Base-by-base conservation (phyloP, 352 stramenopile genomes). In the Globisporangium abappressorium region DNA sequence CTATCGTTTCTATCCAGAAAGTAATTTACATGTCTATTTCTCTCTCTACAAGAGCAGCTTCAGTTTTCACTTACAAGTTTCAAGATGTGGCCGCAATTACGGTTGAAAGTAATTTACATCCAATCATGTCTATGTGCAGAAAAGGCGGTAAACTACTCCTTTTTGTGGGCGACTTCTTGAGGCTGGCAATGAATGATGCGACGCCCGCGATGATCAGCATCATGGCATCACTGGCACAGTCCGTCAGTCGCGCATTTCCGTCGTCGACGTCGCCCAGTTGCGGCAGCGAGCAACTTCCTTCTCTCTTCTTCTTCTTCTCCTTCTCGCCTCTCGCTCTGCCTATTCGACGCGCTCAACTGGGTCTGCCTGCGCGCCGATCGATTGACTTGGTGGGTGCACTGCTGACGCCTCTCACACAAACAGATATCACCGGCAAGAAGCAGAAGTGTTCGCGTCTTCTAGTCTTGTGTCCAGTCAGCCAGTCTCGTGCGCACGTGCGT, bases 1-100 rank as follows among this genome's bases (percentile, higher is more conserved):
- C 56, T 61, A 61, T 24, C 56, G 9, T 62, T 46, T 62, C 56
- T 62, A 62, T 30, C 56, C 9, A 38, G 30, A 26, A 34, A 14
- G 60, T 65, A 36, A 65, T 57, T 57, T 65, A 65, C 12, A 18
- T 49, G 36, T 62, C 30, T 30, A 7, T n/a, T n/a, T 43, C 34
- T 43, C 28, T 62, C 57, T 62, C n/a, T 62, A 30, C 26, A 38
- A 41, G 30, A 38, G 38, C 30, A 38, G 5, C 4, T 49, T 18
- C 5, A 49, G 15, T 22, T 15, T 49, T 7, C 5, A 41, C 43
- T 22, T 22, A 22, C 43, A 18, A 49, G 22, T 9, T n/a, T 1
- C 18, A 49, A 9, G 3, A 8, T 47, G 5, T 47, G 20, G 41
- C 4, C 41, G 12, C 14, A n/a, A 47, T n/a, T 3, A n/a, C 14